phyloP scores from a whole-genome alignment of 345 rosid genomes.

The Eucalyptus polybractea region DNA sequence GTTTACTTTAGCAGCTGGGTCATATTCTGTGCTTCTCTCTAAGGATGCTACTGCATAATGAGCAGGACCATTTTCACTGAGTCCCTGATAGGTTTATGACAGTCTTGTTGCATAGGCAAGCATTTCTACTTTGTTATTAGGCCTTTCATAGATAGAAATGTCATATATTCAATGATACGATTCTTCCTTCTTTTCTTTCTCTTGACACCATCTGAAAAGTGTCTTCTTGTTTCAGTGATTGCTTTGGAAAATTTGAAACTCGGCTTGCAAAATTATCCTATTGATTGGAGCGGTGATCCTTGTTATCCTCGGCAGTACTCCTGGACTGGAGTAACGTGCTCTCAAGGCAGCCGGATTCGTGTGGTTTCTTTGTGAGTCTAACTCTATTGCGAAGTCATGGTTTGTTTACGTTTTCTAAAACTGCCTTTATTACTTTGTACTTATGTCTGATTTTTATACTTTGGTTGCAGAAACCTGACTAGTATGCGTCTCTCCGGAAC shows the following conservation, averaged over 20 bases:
- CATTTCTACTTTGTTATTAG: neutral
- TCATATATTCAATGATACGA: neutral
- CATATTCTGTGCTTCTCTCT: neutral
- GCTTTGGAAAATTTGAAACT: conserved; percentile 39
- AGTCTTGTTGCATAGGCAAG: neutral
- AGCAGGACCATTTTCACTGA: neutral
- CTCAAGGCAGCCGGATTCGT: conserved; percentile 51
- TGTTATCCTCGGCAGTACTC: conserved; percentile 56
- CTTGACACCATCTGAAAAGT: neutral
- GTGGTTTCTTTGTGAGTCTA: conserved; percentile 58
- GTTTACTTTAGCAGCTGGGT: neutral
- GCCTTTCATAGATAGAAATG: neutral
- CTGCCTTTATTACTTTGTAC: neutral
- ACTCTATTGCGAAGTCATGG: neutral
- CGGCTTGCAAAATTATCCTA: conserved; percentile 38
- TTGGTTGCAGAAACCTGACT: conserved; percentile 55
- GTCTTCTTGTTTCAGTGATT: conserved; percentile 22
- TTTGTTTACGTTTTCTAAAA: neutral
- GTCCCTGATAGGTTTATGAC: neutral
- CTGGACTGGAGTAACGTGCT: conserved; percentile 84
- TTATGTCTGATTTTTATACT: neutral
- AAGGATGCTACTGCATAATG: neutral
- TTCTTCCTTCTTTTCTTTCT: neutral
- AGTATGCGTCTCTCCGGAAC: conserved; percentile 62
- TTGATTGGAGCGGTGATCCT: conserved; percentile 91